Evolutionary conservation across 192 early-diverging fungal species (phyloP).

Genomic region (Rhizophagus prolifer): DNA sequence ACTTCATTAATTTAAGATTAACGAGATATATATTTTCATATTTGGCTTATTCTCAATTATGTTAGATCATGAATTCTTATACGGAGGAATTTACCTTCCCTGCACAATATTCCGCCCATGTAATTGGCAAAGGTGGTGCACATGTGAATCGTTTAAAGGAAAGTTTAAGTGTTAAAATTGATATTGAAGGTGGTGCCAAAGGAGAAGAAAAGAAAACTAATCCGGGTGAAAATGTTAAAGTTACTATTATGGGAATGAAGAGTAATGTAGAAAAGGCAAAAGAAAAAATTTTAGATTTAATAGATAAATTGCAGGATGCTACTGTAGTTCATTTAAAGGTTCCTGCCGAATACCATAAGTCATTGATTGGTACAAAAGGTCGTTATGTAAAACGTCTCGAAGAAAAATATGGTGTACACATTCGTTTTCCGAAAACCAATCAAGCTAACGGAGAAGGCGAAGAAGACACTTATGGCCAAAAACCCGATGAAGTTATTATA

Average conservation of each 20-base stretch:
- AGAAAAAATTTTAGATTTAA: conserved; percentile 63
- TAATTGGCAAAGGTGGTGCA: conserved; percentile 91
- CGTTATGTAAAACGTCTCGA: conserved; percentile 71
- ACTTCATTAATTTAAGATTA: background rate
- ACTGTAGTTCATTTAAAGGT: conserved; percentile 56
- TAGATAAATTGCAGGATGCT: conserved; percentile 69
- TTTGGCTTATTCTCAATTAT: background rate
- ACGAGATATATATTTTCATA: background rate
- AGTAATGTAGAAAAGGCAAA: conserved; percentile 72
- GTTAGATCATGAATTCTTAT: conserved; percentile 64
- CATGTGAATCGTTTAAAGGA: conserved; percentile 77
- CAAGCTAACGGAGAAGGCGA: conserved; percentile 40
- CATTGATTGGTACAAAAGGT: conserved; percentile 70
- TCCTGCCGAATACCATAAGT: conserved; percentile 62
- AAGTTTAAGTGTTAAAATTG: conserved; percentile 72
- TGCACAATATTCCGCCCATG: conserved; percentile 59
- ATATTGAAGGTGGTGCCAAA: conserved; percentile 53
- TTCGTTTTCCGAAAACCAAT: conserved; percentile 65
- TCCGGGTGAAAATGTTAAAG: conserved; percentile 50
- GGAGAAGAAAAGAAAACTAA: conserved; percentile 40
- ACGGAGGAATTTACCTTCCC: conserved; percentile 73
- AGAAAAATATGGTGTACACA: conserved; percentile 72
- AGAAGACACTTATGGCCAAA: conserved; percentile 53
- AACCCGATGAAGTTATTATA: conserved; percentile 72
- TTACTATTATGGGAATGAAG: conserved; percentile 78